Evolutionary conservation across 129 eudicot species (phyloP).

Genomic region (Tagetes patula): DNA sequence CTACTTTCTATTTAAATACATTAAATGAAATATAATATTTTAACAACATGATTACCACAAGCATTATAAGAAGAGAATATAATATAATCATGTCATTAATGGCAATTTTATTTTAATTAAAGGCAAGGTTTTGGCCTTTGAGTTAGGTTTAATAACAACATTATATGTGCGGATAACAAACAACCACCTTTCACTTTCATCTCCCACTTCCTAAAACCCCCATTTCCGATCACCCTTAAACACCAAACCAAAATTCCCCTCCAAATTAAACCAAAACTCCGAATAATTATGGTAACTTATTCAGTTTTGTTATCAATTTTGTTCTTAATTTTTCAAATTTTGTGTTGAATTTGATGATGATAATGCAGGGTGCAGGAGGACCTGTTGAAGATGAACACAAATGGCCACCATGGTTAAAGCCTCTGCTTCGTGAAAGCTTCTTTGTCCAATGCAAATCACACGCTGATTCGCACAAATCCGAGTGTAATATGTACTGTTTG

Average conservation of each 20-base stretch:
- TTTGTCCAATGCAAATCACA: conserved; percentile 83
- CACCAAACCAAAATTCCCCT: conserved; percentile 48
- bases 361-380: conserved; percentile 56
- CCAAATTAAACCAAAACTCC: conserved; percentile 62
- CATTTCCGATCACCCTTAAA: conserved; percentile 32
- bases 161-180: conserved; percentile 56
- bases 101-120: neutral
- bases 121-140: neutral
- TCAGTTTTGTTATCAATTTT: no score
- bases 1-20: neutral
- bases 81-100: neutral
- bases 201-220: conserved; percentile 43
- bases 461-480: conserved; percentile 84
- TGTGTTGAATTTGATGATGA: neutral
- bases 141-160: conserved; percentile 3
- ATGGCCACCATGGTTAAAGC: conserved; percentile 95
- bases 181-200: conserved; percentile 41
- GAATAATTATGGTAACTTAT: conserved; percentile 58
- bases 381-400: conserved; percentile 60
- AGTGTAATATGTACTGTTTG: conserved; percentile 91
- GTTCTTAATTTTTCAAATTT: neutral
- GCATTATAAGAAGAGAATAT: neutral
- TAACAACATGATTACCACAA: neutral
- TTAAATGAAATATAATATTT: conserved; percentile 5
- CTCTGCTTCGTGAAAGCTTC: conserved; percentile 67